These are phyloP conservation scores for Pontederia paniculata DNA, from an alignment of 176 grass and related monocot species.

Conservation along the genomic window DNA sequence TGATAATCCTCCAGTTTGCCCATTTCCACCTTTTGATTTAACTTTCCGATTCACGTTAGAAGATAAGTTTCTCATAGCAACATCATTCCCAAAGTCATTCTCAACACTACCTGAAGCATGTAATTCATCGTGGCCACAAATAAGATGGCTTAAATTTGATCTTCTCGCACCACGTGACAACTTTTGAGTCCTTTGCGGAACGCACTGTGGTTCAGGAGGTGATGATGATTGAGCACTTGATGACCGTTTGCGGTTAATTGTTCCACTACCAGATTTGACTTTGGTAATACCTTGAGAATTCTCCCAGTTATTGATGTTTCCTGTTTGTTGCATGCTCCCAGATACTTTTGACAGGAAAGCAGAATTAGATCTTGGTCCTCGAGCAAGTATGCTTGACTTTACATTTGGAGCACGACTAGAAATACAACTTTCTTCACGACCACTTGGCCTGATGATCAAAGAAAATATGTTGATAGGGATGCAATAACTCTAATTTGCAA, in stretches of 20 bases:
- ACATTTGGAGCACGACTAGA: conserved; percentile 35
- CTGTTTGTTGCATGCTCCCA: conserved; percentile 35
- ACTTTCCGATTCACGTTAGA: conserved; percentile 37
- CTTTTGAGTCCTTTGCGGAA: conserved; percentile 83
- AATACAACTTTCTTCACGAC: conserved; percentile 34
- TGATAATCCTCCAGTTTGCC: conserved; percentile 34
- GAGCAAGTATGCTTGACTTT: conserved; percentile 45
- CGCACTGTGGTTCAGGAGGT: conserved; percentile 59
- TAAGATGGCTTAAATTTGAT: conserved; percentile 62
- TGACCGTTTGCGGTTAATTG: conserved; percentile 48
- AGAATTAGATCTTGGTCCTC: conserved; percentile 65
- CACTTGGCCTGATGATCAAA: conserved; percentile 41
- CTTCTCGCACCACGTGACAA: conserved; percentile 73
- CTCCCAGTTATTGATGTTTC: conserved; percentile 58
- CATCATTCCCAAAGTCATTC: conserved; percentile 36
- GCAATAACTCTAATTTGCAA: too few species aligned
- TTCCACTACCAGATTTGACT: conserved; percentile 46
- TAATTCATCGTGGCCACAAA: conserved; percentile 36
- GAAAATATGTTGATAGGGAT: conserved; percentile 1
- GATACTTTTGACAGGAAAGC: conserved; percentile 59
- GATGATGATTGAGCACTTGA: conserved; percentile 56
- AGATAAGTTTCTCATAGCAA: conserved; percentile 27
- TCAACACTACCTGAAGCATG: conserved; percentile 32
- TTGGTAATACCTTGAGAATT: conserved; percentile 55
- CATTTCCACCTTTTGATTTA: conserved; percentile 43